Base-by-base conservation (phyloP, 345 rosid species). In the Rhizophora apiculata region DNA sequence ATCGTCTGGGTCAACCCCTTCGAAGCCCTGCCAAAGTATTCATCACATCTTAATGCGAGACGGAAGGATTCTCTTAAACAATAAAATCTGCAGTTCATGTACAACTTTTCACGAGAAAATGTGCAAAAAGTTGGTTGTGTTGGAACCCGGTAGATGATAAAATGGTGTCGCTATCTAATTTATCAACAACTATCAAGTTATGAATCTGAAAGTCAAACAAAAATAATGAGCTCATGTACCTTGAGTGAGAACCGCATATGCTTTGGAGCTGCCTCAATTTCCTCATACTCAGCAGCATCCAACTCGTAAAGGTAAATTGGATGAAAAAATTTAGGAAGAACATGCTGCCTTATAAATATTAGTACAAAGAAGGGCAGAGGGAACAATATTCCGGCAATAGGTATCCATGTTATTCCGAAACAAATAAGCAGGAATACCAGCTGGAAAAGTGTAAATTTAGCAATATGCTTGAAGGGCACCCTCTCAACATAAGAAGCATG, bases 281-380 rank as follows among this genome's bases (percentile, higher is more conserved):
- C 87, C 70, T 86, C 93, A 29, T 88, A 86, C 59, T 83, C 93
- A 16, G 86, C 82, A n/a, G 86, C 89, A 72, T 86, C 93, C 67
- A 88, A 56, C 69, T 82, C 83, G 9, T 72, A 85, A 63, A 88
- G 88, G 64, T 83, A 11, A 56, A 58, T 55, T 0, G 73, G 76
- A 24, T 77, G 72, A 76, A 78, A 78, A 52, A 78, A 22, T 63
- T 82, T 82, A 57, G 85, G 80, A 21, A 82, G 78, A 36, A 82
- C 15, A 64, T 78, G 68, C 68, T 82, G 64, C 60, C 82, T 75
- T 49, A 78, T 64, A 63, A 37, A 32, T 27, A 82, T 73, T 37
- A 78, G 76, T 54, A 76, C 10, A 63, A 82, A 82, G 74, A 82
- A 82, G 13, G 85, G 82, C 64, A 78, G 46, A 0, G 82, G 85